Conservation (phyloP, 1,284 basidiomycete genomes). For the Gomphus sp. region DNA sequence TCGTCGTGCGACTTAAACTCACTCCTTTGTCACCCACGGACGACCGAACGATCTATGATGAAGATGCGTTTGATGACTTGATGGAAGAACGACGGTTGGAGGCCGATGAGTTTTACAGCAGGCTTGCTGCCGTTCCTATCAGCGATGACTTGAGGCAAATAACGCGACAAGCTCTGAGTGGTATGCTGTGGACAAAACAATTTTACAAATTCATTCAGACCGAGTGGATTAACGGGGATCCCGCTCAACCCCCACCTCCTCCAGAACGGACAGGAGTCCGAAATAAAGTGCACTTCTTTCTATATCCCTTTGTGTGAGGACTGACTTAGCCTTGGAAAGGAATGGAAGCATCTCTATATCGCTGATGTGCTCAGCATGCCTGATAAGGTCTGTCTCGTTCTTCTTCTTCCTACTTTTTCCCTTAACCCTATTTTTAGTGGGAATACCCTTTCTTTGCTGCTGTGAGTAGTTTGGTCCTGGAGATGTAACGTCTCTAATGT, state of each 20-base stretch:
- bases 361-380: conserved; percentile 98
- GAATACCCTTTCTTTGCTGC: conserved; percentile 95
- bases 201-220: conserved; percentile 94
- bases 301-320: conserved; percentile 1
- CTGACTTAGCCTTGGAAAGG: conserved; percentile 31
- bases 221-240: conserved; percentile 93
- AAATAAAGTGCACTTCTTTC: conserved; percentile 53
- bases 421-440: conserved; percentile 48
- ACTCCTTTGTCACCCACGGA: conserved; percentile 70
- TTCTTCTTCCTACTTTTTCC: background rate
- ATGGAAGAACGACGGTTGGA: conserved; percentile 87
- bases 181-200: conserved; percentile 99
- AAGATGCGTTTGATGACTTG: conserved; percentile 81
- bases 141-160: conserved; percentile 92
- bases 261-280: conserved; percentile 80
- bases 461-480: conserved; percentile 25
- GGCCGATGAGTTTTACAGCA: conserved; percentile 91
- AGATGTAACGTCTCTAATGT: conserved; percentile 16
- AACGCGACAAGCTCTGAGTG: conserved; percentile 93
- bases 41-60: conserved; percentile 79
- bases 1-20: conserved; percentile 90
- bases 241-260: conserved; percentile 90
- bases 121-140: conserved; percentile 72
- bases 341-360: conserved; percentile 93
- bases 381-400: conserved; percentile 60